phyloP scores from a whole-genome alignment of 305 asterid genomes.

The Withania somnifera region DNA sequence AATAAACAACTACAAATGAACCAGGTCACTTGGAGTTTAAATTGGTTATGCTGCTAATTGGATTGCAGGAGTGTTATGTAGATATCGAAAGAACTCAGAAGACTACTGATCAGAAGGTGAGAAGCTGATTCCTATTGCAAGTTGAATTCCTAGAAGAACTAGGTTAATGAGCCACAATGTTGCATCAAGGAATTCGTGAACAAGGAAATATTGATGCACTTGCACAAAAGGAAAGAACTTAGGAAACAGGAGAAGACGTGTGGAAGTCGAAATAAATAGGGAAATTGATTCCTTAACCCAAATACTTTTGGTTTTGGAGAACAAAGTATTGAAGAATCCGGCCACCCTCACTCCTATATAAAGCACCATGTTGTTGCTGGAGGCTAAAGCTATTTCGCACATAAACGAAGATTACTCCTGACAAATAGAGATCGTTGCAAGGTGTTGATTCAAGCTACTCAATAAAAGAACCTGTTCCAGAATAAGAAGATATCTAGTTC shows the following conservation, averaged over 20 bases:
- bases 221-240: background rate
- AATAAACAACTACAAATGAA: background rate
- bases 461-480: too few relatives aligned
- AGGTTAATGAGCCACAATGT: background rate
- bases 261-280: background rate
- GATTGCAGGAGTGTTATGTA: background rate
- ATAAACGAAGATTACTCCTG: background rate
- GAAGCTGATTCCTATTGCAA: background rate
- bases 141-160: background rate
- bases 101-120: background rate
- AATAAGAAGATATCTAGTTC: too few relatives aligned
- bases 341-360: background rate
- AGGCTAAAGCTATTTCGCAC: background rate
- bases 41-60: background rate
- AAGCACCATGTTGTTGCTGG: background rate
- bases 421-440: too few relatives aligned
- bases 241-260: background rate
- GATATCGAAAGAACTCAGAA: background rate
- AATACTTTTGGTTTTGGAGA: too few relatives aligned
- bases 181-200: background rate
- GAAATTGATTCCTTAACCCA: background rate
- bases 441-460: too few relatives aligned
- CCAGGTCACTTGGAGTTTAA: background rate
- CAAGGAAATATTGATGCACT: background rate
- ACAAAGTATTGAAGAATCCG: background rate